Evolutionary conservation across 1,139 yeast species (phyloP).

Genomic region (Tardiomyces digboiensis): DNA sequence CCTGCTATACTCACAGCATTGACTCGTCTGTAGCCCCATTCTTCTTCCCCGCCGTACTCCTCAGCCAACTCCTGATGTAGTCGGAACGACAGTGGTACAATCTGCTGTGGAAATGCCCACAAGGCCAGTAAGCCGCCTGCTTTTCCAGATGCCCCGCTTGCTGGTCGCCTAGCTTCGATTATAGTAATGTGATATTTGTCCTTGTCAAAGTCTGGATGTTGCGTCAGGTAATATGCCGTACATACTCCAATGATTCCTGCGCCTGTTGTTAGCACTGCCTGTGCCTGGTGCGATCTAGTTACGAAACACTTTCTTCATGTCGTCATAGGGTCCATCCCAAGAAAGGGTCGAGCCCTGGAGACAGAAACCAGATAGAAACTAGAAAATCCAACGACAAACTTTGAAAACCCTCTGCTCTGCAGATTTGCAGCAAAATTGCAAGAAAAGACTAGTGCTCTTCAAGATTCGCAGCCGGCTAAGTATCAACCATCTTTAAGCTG

Average conservation of each 20-base stretch:
- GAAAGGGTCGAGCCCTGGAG: too few species aligned
- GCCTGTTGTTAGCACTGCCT: constrained; percentile 35
- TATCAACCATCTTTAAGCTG: too few species aligned
- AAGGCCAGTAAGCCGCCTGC: constrained; percentile 93
- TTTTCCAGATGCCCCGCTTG: constrained; percentile 96
- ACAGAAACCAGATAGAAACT: too few species aligned
- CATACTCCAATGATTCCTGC: constrained; percentile 97
- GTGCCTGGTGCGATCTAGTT: too few species aligned
- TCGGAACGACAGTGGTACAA: constrained; percentile 80
- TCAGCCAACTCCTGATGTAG: constrained; percentile 79
- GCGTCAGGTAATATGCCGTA: constrained; percentile 81
- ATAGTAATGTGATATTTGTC: constrained; percentile 71
- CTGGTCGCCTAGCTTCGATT: constrained; percentile 86
- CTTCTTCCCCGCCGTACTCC: constrained; percentile 65
- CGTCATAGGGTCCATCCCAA: too few species aligned
- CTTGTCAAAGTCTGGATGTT: constrained; percentile 72
- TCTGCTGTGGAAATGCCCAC: constrained; percentile 96
- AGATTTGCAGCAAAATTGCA: too few species aligned
- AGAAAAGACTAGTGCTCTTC: too few species aligned
- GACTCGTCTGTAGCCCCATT: constrained; percentile 90
- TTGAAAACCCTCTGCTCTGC: too few species aligned
- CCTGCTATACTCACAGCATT: constrained; percentile 88
- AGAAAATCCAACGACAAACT: too few species aligned
- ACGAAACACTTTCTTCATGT: too few species aligned
- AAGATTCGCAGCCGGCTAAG: too few species aligned